Conservation (phyloP, 2,329 filamentous ascomycete species). For the Colletotrichum brevisporum region DNA sequence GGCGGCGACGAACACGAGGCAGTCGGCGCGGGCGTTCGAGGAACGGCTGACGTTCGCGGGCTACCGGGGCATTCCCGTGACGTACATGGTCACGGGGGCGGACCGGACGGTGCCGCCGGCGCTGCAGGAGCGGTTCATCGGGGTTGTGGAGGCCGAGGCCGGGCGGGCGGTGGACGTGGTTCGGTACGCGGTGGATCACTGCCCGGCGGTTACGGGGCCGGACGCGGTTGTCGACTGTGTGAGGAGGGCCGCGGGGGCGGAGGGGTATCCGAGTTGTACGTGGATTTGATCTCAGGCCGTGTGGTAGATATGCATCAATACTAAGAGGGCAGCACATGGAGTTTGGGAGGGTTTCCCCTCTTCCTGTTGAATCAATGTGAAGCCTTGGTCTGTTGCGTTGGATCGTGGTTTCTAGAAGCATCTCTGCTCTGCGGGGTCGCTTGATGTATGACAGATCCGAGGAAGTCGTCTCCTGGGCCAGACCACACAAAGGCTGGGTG, state of each 20-base stretch:
- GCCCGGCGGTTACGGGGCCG: constrained; percentile 14
- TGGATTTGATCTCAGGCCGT: not conserved
- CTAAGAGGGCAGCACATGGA: no score
- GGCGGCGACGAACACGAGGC: not conserved
- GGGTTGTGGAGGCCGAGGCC: constrained; percentile 18
- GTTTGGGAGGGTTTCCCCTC: no score
- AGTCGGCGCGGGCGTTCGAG: constrained; percentile 4
- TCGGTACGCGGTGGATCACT: constrained; percentile 20
- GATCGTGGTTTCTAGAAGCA: not conserved
- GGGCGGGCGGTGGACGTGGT: constrained; percentile 23
- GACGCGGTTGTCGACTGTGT: constrained; percentile 16
- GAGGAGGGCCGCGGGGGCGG: not conserved
- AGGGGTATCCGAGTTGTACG: not conserved
- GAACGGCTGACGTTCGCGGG: constrained; percentile 3
- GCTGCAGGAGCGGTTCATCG: constrained; percentile 16
- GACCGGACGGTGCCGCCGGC: constrained; percentile 2
- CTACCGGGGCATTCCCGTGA: constrained; percentile 8
- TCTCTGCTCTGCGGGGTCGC: not conserved
- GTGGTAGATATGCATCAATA: no score
- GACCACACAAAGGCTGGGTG: no score
- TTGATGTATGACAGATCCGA: constrained; percentile 9
- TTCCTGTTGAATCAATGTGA: not conserved
- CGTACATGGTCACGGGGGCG: constrained; percentile 1
- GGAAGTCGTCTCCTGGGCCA: no score
- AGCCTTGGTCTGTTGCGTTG: not conserved